Evolutionary conservation across 169 alveolate species (phyloP).

Genomic region (Blepharisma undulans): DNA sequence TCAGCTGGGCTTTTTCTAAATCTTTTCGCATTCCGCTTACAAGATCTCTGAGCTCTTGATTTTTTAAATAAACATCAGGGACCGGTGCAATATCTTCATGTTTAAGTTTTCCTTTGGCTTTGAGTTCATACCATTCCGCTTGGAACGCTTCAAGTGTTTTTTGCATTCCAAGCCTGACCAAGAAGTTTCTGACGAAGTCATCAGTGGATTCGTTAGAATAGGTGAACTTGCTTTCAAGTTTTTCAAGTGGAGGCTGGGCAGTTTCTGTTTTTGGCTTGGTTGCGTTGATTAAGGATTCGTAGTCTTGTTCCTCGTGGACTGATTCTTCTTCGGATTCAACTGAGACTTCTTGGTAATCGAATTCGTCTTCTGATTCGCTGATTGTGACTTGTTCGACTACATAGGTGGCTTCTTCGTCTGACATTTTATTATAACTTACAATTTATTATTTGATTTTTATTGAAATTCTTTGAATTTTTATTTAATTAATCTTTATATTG

Average conservation of each 20-base stretch:
- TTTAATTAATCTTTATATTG: no score
- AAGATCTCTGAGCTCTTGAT: conserved; percentile 81
- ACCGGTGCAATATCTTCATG: conserved; percentile 68
- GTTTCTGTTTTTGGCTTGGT: not conserved
- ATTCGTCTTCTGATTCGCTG: conserved; percentile 30
- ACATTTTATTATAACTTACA: not conserved
- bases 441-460: no score
- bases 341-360: conserved; percentile 23
- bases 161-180: conserved; percentile 88
- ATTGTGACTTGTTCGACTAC: conserved; percentile 34
- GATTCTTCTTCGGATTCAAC: not conserved
- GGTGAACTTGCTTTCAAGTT: conserved; percentile 14
- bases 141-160: conserved; percentile 87
- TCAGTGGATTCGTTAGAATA: conserved; percentile 79
- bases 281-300: not conserved
- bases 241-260: not conserved
- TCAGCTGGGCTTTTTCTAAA: conserved; percentile 83
- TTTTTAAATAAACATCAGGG: conserved; percentile 82
- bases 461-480: no score
- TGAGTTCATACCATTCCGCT: conserved; percentile 87
- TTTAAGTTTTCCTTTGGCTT: conserved; percentile 78
- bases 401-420: conserved; percentile 28
- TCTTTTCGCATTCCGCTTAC: conserved; percentile 76
- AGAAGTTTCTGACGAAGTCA: conserved; percentile 91
- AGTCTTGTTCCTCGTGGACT: conserved; percentile 9